phyloP scores from a whole-genome alignment of 495 filamentous ascomycete genomes.

The Aspergillus coremiiformis region DNA sequence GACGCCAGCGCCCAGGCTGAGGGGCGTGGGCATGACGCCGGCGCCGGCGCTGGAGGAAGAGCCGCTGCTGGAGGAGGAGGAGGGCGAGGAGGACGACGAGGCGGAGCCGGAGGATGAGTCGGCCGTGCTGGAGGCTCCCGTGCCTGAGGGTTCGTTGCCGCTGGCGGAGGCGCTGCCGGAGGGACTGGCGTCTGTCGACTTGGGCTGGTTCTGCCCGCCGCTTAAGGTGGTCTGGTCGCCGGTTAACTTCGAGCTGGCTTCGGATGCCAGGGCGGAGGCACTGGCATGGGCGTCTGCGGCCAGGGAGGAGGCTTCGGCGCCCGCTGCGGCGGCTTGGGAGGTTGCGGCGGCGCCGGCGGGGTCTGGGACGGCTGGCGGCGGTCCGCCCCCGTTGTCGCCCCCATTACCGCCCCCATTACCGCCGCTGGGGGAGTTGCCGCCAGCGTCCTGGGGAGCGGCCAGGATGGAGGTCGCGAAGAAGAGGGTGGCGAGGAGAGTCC shows the following conservation, averaged over 20 bases:
- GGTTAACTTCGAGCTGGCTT: slow-evolving; percentile 14
- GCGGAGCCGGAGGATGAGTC: not conserved
- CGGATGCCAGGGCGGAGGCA: slow-evolving; percentile 12
- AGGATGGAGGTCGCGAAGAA: slow-evolving; percentile 14
- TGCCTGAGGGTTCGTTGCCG: not conserved
- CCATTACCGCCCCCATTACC: too few relatives aligned
- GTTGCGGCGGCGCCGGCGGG: not conserved
- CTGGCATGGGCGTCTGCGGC: slow-evolving; percentile 10
- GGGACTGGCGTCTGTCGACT: slow-evolving; percentile 2
- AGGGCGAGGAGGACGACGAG: not conserved
- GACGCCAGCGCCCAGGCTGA: slow-evolving; percentile 20
- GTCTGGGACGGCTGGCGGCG: too few relatives aligned
- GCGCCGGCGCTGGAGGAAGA: slow-evolving; percentile 9
- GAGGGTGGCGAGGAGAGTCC: slow-evolving; percentile 8
- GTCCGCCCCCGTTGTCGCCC: too few relatives aligned
- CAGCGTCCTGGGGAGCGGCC: slow-evolving; percentile 4
- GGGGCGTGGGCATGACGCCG: slow-evolving; percentile 14
- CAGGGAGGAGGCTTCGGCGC: slow-evolving; percentile 11
- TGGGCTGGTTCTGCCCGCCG: slow-evolving; percentile 7
- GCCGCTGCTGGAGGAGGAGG: not conserved
- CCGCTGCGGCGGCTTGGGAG: slow-evolving; percentile 10
- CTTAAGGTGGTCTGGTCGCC: slow-evolving; percentile 10
- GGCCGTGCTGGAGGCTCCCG: slow-evolving; percentile 5
- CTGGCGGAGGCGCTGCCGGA: slow-evolving; percentile 2
- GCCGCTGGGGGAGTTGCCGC: slow-evolving; percentile 8